phyloP scores from a whole-genome alignment of 306 rosid genomes.

The Cyamopsis tetragonoloba region DNA sequence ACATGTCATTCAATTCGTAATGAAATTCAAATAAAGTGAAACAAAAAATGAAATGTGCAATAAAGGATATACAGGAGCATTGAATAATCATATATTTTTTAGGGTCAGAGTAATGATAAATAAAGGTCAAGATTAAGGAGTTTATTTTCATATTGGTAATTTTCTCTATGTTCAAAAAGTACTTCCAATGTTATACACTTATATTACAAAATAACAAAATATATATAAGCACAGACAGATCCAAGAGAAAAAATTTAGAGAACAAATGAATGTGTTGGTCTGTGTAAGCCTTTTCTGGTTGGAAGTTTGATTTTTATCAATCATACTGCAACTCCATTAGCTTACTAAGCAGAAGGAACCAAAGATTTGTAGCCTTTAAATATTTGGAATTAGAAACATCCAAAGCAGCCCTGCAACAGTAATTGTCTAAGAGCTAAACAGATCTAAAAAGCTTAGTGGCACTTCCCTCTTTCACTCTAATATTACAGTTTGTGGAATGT shows the following conservation, averaged over 20 bases:
- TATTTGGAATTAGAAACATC: not conserved
- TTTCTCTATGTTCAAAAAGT: not conserved
- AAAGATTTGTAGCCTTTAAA: not conserved
- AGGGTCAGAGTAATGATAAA: no score
- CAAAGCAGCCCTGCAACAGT: conserved; percentile 2
- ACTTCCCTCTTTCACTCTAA: not conserved
- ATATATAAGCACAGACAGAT: no score
- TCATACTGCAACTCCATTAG: not conserved
- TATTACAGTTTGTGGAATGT: conserved; percentile 9
- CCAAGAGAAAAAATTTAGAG: no score
- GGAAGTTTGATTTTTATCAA: not conserved
- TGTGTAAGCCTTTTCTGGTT: not conserved
- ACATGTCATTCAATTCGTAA: not conserved
- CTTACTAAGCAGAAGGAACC: not conserved
- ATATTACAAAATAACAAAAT: no score
- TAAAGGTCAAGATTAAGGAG: no score
- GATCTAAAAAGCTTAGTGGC: not conserved
- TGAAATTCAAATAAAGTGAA: not conserved
- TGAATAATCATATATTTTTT: not conserved
- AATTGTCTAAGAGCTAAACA: not conserved
- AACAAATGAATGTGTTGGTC: not conserved
- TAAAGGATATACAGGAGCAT: not conserved
- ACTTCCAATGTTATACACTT: not conserved
- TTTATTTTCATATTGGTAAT: not conserved
- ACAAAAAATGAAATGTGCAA: not conserved